Conservation (phyloP, 306 rosid species). For the Acacia acuminata region DNA sequence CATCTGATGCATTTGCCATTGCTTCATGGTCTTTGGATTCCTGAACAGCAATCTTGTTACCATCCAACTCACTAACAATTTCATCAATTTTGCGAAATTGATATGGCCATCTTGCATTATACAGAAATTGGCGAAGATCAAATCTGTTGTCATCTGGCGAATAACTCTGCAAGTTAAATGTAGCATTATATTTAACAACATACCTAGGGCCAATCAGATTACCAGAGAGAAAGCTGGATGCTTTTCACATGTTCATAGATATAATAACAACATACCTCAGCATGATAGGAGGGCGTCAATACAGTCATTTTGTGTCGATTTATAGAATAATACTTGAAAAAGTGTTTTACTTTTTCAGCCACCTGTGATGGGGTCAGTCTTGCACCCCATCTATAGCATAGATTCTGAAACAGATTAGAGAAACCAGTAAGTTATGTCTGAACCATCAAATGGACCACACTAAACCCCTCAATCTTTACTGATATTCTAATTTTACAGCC, state of each 20-base stretch:
- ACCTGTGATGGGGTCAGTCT: slow-evolving; percentile 80
- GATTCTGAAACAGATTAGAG: slow-evolving; percentile 58
- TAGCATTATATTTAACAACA: slow-evolving; percentile 8
- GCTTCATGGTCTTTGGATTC: slow-evolving; percentile 46
- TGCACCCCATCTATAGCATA: slow-evolving; percentile 86
- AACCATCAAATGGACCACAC: background rate
- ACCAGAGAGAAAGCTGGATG: background rate
- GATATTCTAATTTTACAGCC: background rate
- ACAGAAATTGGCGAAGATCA: slow-evolving; percentile 88
- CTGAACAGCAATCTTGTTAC: slow-evolving; percentile 42
- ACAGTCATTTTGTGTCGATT: slow-evolving; percentile 94
- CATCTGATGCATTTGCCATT: slow-evolving; percentile 42
- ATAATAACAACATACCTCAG: slow-evolving; percentile 60
- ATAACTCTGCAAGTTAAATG: slow-evolving; percentile 68
- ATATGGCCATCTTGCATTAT: slow-evolving; percentile 90
- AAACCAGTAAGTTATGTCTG: slow-evolving; percentile 24
- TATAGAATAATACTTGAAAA: slow-evolving; percentile 93
- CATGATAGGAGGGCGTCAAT: slow-evolving; percentile 91
- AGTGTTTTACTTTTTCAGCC: slow-evolving; percentile 92
- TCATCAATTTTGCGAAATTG: slow-evolving; percentile 89
- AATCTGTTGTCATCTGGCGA: slow-evolving; percentile 93
- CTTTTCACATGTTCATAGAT: background rate
- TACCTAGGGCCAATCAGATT: background rate
- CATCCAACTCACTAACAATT: slow-evolving; percentile 62
- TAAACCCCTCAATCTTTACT: background rate